Conservation (phyloP, 23 red algal species). For the Gracilaria gracilis region DNA sequence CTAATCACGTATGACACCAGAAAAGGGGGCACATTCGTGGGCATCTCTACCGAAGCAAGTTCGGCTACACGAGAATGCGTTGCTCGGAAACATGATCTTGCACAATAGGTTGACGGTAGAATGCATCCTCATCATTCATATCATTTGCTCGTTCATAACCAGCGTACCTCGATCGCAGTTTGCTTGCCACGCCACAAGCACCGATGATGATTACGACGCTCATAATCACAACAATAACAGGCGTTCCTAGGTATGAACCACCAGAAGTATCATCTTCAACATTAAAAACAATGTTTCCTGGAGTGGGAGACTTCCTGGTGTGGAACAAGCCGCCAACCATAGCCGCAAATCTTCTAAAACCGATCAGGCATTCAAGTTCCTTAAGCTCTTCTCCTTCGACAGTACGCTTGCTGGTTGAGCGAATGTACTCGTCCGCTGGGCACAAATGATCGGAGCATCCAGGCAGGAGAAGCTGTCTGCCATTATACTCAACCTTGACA, state of each 20-base stretch:
- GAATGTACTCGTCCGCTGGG: conserved; percentile 45
- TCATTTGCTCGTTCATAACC: conserved; percentile 30
- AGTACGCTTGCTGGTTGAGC: conserved; percentile 31
- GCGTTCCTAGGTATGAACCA: not conserved
- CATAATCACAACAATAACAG: not conserved
- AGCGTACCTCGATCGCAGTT: conserved; percentile 13
- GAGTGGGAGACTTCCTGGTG: not conserved
- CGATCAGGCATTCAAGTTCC: conserved; percentile 51
- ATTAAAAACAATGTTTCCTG: not conserved
- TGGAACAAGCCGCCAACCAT: conserved; percentile 30
- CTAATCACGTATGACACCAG: not conserved
- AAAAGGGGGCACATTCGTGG: too few species aligned
- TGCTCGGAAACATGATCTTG: conserved; percentile 25
- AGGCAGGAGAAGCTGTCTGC: conserved; percentile 25
- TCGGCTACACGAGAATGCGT: conserved; percentile 55
- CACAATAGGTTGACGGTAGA: conserved; percentile 14
- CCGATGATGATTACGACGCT: not conserved
- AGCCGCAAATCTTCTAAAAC: conserved; percentile 5
- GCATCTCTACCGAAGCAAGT: too few species aligned
- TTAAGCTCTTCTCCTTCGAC: conserved; percentile 24
- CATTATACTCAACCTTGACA: conserved; percentile 84
- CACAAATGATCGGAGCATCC: conserved; percentile 44
- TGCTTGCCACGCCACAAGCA: not conserved
- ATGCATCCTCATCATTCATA: not conserved
- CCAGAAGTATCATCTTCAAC: not conserved